Conservation (phyloP, 257 asterid genomes). For the Coffea canephora region DNA sequence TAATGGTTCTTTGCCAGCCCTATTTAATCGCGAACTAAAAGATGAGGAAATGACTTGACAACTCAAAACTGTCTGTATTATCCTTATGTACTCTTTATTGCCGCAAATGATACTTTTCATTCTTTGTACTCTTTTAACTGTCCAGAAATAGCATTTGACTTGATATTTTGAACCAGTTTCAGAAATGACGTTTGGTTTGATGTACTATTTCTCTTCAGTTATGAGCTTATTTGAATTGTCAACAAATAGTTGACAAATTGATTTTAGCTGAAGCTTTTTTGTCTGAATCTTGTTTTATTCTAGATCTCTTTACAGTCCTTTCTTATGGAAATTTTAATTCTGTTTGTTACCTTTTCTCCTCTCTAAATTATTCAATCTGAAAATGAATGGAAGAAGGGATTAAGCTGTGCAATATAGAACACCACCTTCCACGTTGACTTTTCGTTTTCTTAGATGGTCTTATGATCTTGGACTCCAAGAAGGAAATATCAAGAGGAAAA, state of each 20-base stretch:
- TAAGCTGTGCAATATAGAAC: too few relatives aligned
- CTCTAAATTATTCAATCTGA: too few relatives aligned
- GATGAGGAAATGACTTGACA: neutral
- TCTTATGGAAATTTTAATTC: neutral
- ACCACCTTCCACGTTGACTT: too few relatives aligned
- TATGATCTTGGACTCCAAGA: too few relatives aligned
- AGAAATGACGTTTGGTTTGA: too few relatives aligned
- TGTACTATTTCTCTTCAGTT: too few relatives aligned
- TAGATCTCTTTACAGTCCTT: neutral
- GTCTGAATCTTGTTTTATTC: neutral
- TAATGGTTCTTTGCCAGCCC: neutral
- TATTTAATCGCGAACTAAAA: neutral
- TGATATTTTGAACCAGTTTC: neutral
- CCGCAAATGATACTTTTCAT: neutral
- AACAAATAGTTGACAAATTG: neutral
- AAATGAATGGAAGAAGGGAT: too few relatives aligned
- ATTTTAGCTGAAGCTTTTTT: neutral
- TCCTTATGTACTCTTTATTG: slow-evolving; percentile 1
- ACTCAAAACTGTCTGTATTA: slow-evolving; percentile 4
- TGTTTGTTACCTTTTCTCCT: too few relatives aligned
- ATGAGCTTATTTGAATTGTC: neutral
- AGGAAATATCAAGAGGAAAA: too few relatives aligned
- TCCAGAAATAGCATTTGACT: neutral
- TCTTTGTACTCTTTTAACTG: neutral
- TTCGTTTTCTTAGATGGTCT: too few relatives aligned